Evolutionary conservation across 164 flowering plant genomes (phyloP).

Genomic region (grape (Vitis vinifera)): DNA sequence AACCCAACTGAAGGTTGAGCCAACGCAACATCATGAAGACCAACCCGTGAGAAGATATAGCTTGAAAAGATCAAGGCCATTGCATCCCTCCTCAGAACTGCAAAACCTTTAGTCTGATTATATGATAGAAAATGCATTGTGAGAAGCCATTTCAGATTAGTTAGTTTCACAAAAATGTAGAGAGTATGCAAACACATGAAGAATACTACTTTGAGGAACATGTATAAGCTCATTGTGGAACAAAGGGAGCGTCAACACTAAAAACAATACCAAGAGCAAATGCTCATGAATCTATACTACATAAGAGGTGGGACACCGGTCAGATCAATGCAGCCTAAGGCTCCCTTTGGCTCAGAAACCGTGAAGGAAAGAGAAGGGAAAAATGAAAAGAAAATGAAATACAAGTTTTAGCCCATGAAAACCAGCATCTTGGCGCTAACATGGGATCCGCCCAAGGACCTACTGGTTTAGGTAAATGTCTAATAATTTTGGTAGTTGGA

Average conservation of each 20-base stretch:
- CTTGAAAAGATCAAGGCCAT: conserved; percentile 57
- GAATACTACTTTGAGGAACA: neutral
- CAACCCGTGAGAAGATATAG: conserved; percentile 40
- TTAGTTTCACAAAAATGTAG: neutral
- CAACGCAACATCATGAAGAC: conserved; percentile 23
- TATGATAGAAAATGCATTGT: conserved; percentile 9
- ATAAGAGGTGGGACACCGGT: neutral
- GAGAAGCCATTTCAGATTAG: neutral
- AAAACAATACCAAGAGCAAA: too few species aligned
- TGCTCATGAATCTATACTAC: neutral
- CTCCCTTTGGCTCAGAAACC: too few species aligned
- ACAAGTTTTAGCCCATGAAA: too few species aligned
- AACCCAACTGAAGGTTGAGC: conserved; percentile 56
- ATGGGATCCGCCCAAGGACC: too few species aligned
- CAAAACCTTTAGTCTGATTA: conserved; percentile 68
- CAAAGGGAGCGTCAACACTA: neutral
- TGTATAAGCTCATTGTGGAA: neutral
- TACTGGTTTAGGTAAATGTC: too few species aligned
- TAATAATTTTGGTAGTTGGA: too few species aligned
- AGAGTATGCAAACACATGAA: neutral
- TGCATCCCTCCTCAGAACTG: conserved; percentile 75
- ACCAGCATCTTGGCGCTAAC: too few species aligned
- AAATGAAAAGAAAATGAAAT: too few species aligned
- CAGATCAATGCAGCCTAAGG: neutral
- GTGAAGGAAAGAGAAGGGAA: too few species aligned